phyloP scores from a whole-genome alignment of 495 filamentous ascomycete genomes.

The Poronia punctata region DNA sequence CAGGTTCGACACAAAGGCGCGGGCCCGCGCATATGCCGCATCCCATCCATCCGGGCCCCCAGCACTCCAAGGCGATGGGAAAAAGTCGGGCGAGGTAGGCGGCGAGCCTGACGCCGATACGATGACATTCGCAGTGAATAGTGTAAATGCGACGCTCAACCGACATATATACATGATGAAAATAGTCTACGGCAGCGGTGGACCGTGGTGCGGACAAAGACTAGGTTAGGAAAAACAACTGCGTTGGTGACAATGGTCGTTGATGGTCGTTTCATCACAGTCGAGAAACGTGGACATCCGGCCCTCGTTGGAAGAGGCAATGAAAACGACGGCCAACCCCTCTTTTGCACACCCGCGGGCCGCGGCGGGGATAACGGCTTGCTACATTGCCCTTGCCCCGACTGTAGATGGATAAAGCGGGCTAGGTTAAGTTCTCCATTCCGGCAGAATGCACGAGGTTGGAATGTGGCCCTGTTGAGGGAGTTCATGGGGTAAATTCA shows the following conservation, averaged over 20 bases:
- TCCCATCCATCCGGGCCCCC: conserved; percentile 63
- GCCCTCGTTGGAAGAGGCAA: too few relatives aligned
- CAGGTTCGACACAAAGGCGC: conserved; percentile 64
- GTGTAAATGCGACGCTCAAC: conserved; percentile 11
- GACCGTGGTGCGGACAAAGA: neutral
- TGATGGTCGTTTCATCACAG: too few relatives aligned
- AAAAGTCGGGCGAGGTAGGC: conserved; percentile 46
- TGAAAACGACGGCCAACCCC: too few relatives aligned
- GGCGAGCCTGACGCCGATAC: conserved; percentile 21
- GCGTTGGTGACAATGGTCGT: too few relatives aligned
- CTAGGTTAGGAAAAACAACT: neutral
- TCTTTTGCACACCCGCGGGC: too few relatives aligned
- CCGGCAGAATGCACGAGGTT: conserved; percentile 25
- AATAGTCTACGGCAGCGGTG: neutral
- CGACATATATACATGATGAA: neutral
- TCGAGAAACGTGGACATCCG: too few relatives aligned
- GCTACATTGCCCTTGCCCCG: too few relatives aligned
- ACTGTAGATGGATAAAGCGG: too few relatives aligned
- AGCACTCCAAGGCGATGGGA: conserved; percentile 68
- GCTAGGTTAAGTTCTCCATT: conserved; percentile 16
- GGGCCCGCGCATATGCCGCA: conserved; percentile 71
- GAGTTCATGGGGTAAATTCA: conserved; percentile 4
- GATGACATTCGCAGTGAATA: conserved; percentile 7
- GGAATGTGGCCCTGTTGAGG: too few relatives aligned
- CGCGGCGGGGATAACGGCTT: conserved; percentile 1